Percentiles rank a stretch among this genome's conserved stretches.
These are phyloP conservation scores for Phytophthora litchii DNA, from an alignment of 352 stramenopile species.

Conservation along the genomic window DNA sequence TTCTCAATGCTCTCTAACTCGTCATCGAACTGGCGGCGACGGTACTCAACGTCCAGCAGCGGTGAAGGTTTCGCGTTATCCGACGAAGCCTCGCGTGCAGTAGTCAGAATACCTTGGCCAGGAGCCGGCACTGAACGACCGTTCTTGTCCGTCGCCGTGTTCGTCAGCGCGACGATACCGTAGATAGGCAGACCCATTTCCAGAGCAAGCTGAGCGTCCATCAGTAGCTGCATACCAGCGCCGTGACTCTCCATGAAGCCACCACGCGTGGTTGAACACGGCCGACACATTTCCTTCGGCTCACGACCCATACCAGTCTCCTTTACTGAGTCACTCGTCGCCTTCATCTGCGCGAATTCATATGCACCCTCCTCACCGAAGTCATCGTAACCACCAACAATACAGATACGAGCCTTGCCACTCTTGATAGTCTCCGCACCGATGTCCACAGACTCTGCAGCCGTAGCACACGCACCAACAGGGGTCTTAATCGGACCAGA, in stretches of 20 bases:
- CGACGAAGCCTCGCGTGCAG: constrained; percentile 57
- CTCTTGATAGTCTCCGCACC: constrained; percentile 90
- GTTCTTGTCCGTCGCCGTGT: constrained; percentile 90
- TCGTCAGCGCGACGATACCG: constrained; percentile 79
- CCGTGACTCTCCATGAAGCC: constrained; percentile 92
- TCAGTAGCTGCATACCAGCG: constrained; percentile 87
- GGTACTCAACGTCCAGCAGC: constrained; percentile 75
- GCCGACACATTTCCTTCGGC: constrained; percentile 84
- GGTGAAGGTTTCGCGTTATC: constrained; percentile 43
- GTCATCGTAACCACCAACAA: constrained; percentile 89
- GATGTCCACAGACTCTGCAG: constrained; percentile 88
- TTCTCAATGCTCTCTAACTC: constrained; percentile 75
- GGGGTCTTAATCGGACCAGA: constrained; percentile 90
- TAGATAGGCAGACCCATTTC: constrained; percentile 91
- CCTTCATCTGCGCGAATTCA: constrained; percentile 92
- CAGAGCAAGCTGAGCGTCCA: constrained; percentile 86
- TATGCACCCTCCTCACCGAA: constrained; percentile 87
- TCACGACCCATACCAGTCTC: constrained; percentile 79
- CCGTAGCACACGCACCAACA: constrained; percentile 85
- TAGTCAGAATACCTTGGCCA: constrained; percentile 88
- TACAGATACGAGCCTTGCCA: constrained; percentile 83
- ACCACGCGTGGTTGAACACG: constrained; percentile 75
- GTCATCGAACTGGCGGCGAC: constrained; percentile 74
- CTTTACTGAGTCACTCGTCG: constrained; percentile 86
- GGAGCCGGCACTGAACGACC: constrained; percentile 83